Percentiles rank a stretch among this genome's conserved stretches.
Evolutionary conservation across 371 early-diverging fungal genomes (phyloP).

Genomic region (Nosema muscidifuracis): DNA sequence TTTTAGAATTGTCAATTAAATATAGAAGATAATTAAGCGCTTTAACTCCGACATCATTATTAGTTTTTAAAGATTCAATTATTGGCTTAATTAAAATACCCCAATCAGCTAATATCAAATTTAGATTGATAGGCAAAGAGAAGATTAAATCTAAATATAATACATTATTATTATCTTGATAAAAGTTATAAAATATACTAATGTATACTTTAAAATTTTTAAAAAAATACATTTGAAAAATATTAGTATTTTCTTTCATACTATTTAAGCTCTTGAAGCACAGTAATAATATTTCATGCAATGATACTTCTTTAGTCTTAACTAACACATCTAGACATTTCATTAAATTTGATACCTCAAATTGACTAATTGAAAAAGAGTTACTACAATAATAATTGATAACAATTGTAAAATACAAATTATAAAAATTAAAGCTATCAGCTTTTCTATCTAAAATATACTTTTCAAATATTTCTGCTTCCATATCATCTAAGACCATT

Average conservation of each 20-base stretch:
- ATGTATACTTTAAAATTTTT: conserved; percentile 18
- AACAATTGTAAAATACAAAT: background rate
- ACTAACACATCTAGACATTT: conserved; percentile 2
- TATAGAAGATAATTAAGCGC: conserved; percentile 19
- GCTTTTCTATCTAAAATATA: background rate
- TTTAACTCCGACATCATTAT: background rate
- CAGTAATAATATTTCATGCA: conserved; percentile 3
- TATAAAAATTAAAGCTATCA: background rate
- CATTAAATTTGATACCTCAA: background rate
- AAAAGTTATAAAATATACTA: background rate
- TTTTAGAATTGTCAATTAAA: conserved; percentile 23
- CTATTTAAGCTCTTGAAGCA: conserved; percentile 8
- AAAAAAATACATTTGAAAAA: conserved; percentile 29
- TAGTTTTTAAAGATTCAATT: background rate
- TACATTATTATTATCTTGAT: background rate
- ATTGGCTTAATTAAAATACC: conserved; percentile 22
- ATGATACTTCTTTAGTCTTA: background rate
- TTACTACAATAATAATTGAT: background rate
- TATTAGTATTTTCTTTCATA: conserved; percentile 8
- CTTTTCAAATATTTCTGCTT: background rate
- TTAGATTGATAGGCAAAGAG: conserved; percentile 27
- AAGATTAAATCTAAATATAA: conserved; percentile 31
- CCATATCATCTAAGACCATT: too few relatives aligned
- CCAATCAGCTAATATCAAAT: conserved; percentile 14
- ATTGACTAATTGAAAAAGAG: background rate